phyloP scores from a whole-genome alignment of 371 early-diverging fungal genomes.

The Mortierella sp. region DNA sequence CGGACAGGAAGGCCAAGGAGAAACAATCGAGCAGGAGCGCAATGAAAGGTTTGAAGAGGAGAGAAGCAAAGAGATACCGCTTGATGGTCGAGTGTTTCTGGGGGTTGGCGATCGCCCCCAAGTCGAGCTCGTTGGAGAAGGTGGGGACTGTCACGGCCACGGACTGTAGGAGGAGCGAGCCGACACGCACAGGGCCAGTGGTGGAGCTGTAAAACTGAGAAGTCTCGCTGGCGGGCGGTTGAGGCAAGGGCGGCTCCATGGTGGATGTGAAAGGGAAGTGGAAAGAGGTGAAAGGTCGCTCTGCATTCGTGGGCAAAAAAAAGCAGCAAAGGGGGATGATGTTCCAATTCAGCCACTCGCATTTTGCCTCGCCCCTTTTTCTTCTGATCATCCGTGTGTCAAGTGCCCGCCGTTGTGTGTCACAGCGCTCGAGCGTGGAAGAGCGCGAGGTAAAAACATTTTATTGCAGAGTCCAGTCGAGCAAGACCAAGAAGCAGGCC shows the following conservation, averaged over 20 bases:
- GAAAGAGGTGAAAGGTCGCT: too few species aligned
- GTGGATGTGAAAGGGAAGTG: background rate
- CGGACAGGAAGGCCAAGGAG: constrained; percentile 23
- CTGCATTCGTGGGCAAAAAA: too few species aligned
- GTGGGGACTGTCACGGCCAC: constrained; percentile 31
- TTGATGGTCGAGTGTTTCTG: constrained; percentile 37
- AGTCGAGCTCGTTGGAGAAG: constrained; percentile 42
- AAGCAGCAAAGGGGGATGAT: too few species aligned
- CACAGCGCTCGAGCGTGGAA: too few species aligned
- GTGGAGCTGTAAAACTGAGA: constrained; percentile 19
- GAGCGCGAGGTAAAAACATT: too few species aligned
- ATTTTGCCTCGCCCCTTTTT: too few species aligned
- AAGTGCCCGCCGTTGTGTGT: too few species aligned
- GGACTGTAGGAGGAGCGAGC: constrained; percentile 36
- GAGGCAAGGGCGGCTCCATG: constrained; percentile 17
- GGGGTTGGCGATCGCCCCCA: constrained; percentile 41
- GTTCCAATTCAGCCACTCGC: too few species aligned
- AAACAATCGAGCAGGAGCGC: constrained; percentile 39
- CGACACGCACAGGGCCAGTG: constrained; percentile 25
- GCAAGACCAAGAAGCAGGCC: too few species aligned
- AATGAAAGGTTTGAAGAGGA: constrained; percentile 39
- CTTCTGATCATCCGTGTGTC: too few species aligned
- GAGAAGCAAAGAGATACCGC: constrained; percentile 42
- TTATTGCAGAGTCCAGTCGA: too few species aligned
- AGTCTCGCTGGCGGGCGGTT: constrained; percentile 19